Percentiles rank a stretch among this genome's conserved stretches.
phyloP scores from a whole-genome alignment of 202 grass and related monocot species.

The Bolboschoenoplectus hybrid region DNA sequence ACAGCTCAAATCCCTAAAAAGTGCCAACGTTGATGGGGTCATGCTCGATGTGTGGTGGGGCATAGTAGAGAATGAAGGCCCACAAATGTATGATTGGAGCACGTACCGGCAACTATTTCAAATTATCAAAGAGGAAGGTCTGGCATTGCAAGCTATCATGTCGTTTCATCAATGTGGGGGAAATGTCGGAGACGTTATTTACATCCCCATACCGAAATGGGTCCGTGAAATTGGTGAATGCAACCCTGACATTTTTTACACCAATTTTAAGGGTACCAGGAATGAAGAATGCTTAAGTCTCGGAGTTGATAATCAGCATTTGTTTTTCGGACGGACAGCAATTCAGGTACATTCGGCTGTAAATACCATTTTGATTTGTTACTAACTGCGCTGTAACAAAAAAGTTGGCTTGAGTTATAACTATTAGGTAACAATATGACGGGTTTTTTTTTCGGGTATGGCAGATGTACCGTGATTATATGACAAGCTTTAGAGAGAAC shows the following conservation, averaged over 20 bases:
- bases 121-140: slow-evolving; percentile 54
- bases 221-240: slow-evolving; percentile 44
- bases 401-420: too few species aligned
- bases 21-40: slow-evolving; percentile 60
- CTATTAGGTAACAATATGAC: background rate
- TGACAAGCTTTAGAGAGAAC: slow-evolving; percentile 80
- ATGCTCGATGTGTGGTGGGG: slow-evolving; percentile 97
- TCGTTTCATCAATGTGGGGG: slow-evolving; percentile 89
- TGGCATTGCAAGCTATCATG: slow-evolving; percentile 82
- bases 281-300: slow-evolving; percentile 74
- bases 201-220: slow-evolving; percentile 63
- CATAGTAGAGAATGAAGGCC: slow-evolving; percentile 52
- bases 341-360: slow-evolving; percentile 50
- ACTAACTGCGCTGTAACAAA: too few species aligned
- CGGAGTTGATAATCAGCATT: slow-evolving; percentile 61
- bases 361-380: background rate
- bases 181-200: slow-evolving; percentile 67
- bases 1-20: slow-evolving; percentile 51
- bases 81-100: slow-evolving; percentile 60
- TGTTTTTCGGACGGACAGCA: slow-evolving; percentile 68
- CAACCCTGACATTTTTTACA: slow-evolving; percentile 68
- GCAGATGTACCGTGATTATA: slow-evolving; percentile 75
- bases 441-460: slow-evolving; percentile 18
- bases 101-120: slow-evolving; percentile 69
- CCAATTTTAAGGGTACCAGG: slow-evolving; percentile 42